A percentile compares a stretch with the other conserved stretches of the same genome.
These are phyloP conservation scores for Aspergillus persii DNA, from an alignment of 2,329 filamentous ascomycete species.

Conservation along the genomic window DNA sequence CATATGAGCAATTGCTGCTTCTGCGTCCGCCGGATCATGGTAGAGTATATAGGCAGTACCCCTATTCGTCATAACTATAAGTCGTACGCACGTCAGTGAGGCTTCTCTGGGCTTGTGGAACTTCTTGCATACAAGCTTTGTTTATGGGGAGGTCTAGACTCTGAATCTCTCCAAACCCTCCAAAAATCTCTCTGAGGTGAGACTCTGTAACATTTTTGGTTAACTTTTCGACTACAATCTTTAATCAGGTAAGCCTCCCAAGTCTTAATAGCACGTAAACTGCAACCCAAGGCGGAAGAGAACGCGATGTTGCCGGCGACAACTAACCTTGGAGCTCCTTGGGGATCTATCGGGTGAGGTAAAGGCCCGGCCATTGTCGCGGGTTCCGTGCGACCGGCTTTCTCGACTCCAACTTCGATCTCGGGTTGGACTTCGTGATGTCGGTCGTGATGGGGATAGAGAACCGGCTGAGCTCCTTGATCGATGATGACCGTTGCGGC, in stretches of 20 bases:
- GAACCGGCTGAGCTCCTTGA: conserved; percentile 30
- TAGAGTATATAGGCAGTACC: conserved; percentile 93
- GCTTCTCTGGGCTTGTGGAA: not conserved
- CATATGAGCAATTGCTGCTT: conserved; percentile 91
- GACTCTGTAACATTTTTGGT: conserved; percentile 91
- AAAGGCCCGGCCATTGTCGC: conserved; percentile 28
- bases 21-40: conserved; percentile 71
- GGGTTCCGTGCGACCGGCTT: conserved; percentile 35
- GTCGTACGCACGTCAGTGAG: not conserved
- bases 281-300: too few relatives aligned
- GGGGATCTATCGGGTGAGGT: conserved; percentile 24
- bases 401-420: conserved; percentile 35
- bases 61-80: conserved; percentile 78
- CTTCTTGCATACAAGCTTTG: conserved; percentile 63
- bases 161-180: conserved; percentile 78
- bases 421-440: conserved; percentile 39
- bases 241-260: not conserved
- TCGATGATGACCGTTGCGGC: conserved; percentile 26
- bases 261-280: not conserved
- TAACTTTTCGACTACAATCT: conserved; percentile 95
- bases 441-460: conserved; percentile 26
- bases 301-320: not conserved
- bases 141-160: conserved; percentile 91
- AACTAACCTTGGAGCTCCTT: conserved; percentile 38
- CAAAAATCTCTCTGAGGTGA: conserved; percentile 90